Evolutionary conservation across 2,329 filamentous ascomycete genomes (phyloP), one percentile per base, ranked within the genome.

Genomic region (Phialemoniopsis sp.): DNA sequence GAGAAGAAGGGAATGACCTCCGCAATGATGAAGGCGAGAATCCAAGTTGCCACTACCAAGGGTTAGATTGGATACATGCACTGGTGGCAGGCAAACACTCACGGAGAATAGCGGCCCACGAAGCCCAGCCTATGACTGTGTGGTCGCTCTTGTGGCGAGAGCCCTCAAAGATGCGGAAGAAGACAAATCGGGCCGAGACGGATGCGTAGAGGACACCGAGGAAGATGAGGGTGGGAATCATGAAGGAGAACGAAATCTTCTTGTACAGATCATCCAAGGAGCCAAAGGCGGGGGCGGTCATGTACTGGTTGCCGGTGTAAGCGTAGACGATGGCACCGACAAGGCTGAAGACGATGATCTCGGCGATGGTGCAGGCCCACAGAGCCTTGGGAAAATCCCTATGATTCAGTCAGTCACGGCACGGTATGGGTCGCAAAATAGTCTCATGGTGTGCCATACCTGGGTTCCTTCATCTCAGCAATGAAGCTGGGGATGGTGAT

Each of bases 401-500:
- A 4, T 2, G 74, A 80, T 70, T 56, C 76, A 37, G 32, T 15
- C 19, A 4, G 1, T 19, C 51, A 16, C 52, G 45, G 17, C 17
- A 8, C 5, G 8, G 2, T 13, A 13, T 29, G 8, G 31, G 26
- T 26, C 4, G 12, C 13, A 16, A 4, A 12, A 10, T 13, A 14
- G 5, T 2, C 8, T 26, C 18, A 26, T 36, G 10, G 16, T 21
- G 33, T 14, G 13, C n/a, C 61, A 36, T 53, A 68, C 67, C 63
- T 59, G 2, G 78, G 78, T 19, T 82, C 72, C 41, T 70, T 86
- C 90, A 96, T 96, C 63, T 96, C 90, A 4, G 90, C 89, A 48
- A 96, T 96, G 67, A 96, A 96, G 51, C 86, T 91, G 1, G 90
- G 90, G 13, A 96, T 73, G 0, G 90, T 95, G 53, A 95, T 95